A percentile compares a stretch with the other conserved stretches of the same genome.
Conservation (phyloP, 2,329 filamentous ascomycete species). For the Pseudogymnoascus sp. region DNA sequence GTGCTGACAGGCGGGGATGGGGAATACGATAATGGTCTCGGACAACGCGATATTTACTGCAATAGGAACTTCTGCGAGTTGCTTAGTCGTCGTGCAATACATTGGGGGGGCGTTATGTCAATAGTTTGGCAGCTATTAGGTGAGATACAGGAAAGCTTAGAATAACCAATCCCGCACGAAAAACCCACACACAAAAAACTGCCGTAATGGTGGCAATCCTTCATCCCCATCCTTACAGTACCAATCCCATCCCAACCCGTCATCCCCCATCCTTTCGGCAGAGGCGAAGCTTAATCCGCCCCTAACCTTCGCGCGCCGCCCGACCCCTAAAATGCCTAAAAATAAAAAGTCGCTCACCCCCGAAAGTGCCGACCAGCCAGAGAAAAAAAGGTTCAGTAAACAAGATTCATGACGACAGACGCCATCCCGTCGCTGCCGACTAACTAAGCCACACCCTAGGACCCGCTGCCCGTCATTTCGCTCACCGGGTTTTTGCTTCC, state of each 20-base stretch:
- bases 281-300: neutral
- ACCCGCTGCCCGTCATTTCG: neutral
- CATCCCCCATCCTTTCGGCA: neutral
- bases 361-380: neutral
- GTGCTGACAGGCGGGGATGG: neutral
- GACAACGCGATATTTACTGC: neutral
- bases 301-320: neutral
- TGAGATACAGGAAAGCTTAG: neutral
- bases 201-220: neutral
- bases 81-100: neutral
- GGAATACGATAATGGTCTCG: neutral
- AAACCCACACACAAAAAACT: neutral
- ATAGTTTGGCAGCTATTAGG: neutral
- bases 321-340: neutral
- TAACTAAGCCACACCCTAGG: neutral
- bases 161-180: neutral
- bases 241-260: neutral
- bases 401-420: neutral
- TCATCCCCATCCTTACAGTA: neutral
- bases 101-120: neutral
- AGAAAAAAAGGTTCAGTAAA: neutral
- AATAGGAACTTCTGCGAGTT: neutral
- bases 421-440: too few species aligned
- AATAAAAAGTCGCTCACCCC: neutral
- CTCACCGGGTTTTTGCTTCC: neutral